These are phyloP conservation scores for Pythium aphanidermatum DNA, from an alignment of 352 stramenopile species.

Conservation along the genomic window DNA sequence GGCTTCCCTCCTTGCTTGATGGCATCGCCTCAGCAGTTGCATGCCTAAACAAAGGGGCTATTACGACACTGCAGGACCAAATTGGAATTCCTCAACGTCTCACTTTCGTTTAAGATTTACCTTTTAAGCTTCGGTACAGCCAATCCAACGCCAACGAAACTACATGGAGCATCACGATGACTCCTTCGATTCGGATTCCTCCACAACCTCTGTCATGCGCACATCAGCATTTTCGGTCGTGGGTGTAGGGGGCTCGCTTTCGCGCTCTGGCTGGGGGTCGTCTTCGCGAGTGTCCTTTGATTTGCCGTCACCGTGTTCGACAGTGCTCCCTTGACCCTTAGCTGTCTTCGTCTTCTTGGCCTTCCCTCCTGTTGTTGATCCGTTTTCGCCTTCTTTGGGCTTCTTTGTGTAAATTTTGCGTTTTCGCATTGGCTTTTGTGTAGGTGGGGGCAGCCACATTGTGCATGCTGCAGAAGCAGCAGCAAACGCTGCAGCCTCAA, in stretches of 20 bases:
- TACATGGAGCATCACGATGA: constrained; percentile 4
- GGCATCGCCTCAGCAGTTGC: background rate
- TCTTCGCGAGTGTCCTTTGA: too few species aligned
- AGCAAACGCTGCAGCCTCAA: constrained; percentile 23
- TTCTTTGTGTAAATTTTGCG: constrained; percentile 58
- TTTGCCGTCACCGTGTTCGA: too few species aligned
- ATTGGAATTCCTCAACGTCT: background rate
- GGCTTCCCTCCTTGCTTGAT: background rate
- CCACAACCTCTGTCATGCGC: constrained; percentile 9
- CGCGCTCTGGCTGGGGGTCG: constrained; percentile 13
- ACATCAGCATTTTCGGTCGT: constrained; percentile 8
- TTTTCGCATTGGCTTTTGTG: constrained; percentile 47
- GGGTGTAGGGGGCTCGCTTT: constrained; percentile 1
- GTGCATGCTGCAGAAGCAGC: constrained; percentile 19
- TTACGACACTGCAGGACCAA: background rate
- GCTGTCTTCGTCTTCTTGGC: constrained; percentile 46
- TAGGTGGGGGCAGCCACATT: constrained; percentile 15
- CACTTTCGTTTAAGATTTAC: background rate
- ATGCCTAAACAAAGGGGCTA: background rate
- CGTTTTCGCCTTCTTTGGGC: constrained; percentile 13
- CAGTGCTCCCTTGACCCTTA: too few species aligned
- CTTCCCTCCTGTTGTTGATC: too few species aligned
- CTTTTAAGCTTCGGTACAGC: too few species aligned
- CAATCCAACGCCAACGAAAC: too few species aligned
- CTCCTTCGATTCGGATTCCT: too few species aligned